Conservation (phyloP, 805 yeast genomes). For the Pichia thaimueangensis region DNA sequence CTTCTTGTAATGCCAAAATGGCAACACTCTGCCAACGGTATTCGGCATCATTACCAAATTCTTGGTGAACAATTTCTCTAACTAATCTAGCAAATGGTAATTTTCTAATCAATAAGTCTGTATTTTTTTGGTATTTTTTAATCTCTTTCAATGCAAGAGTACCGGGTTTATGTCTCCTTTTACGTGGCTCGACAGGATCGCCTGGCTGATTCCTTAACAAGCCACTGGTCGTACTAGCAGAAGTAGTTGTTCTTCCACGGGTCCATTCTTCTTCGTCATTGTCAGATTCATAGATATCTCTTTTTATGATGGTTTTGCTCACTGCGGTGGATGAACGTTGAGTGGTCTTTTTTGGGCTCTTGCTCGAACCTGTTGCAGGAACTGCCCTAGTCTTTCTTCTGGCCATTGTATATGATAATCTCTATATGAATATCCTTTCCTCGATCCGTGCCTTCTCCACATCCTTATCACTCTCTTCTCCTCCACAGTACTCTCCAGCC, state of each 20-base stretch:
- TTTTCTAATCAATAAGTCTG: constrained; percentile 62
- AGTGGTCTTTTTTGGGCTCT: neutral
- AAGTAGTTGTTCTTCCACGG: neutral
- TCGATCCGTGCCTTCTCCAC: neutral
- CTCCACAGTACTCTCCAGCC: too few relatives aligned
- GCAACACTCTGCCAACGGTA: constrained; percentile 79
- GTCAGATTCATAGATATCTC: constrained; percentile 9
- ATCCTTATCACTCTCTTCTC: too few relatives aligned
- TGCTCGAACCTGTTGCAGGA: neutral
- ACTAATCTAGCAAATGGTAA: constrained; percentile 75
- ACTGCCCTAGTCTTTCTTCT: constrained; percentile 7
- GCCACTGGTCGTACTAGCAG: too few relatives aligned
- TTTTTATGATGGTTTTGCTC: neutral
- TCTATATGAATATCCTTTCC: neutral
- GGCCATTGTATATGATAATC: constrained; percentile 5
- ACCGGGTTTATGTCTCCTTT: constrained; percentile 52
- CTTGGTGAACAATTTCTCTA: constrained; percentile 63
- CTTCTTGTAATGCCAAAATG: constrained; percentile 71
- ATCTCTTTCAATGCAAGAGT: constrained; percentile 63
- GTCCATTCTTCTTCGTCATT: constrained; percentile 3
- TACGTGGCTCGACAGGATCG: constrained; percentile 36
- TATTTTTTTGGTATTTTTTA: constrained; percentile 57
- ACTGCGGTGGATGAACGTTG: neutral
- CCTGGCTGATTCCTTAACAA: constrained; percentile 47
- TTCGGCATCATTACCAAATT: constrained; percentile 46